These are phyloP conservation scores for Friedmanniomyces simplex DNA, from an alignment of 495 filamentous ascomycete genomes.

Conservation along the genomic window DNA sequence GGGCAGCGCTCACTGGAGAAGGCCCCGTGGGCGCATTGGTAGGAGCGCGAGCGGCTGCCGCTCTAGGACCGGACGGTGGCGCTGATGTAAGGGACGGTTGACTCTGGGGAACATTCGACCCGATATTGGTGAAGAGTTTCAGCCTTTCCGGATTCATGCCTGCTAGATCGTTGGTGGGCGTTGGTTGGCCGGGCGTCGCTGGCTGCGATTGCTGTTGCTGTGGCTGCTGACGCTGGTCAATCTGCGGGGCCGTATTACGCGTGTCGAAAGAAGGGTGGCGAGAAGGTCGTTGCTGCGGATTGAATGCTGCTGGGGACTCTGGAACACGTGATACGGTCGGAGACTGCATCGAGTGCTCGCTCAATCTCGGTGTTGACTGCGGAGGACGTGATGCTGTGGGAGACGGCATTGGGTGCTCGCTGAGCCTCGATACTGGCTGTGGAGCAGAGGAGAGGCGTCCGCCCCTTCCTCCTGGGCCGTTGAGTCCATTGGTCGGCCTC, in stretches of 20 bases:
- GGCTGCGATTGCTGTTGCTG: not conserved
- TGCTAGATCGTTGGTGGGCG: constrained; percentile 13
- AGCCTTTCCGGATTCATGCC: constrained; percentile 5
- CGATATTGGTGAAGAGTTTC: not conserved
- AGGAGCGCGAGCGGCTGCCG: not conserved
- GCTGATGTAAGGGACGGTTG: not conserved
- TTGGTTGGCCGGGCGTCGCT: constrained; percentile 17
- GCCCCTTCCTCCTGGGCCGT: constrained; percentile 30
- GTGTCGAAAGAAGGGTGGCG: not conserved
- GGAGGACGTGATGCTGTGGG: not conserved
- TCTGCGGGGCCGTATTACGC: constrained; percentile 4
- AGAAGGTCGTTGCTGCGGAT: constrained; percentile 5
- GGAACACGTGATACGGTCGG: not conserved
- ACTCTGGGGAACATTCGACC: not conserved
- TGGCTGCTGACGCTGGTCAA: constrained; percentile 7
- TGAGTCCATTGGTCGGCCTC: constrained; percentile 38
- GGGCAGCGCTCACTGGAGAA: not conserved
- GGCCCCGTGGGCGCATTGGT: constrained; percentile 10
- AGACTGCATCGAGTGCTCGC: constrained; percentile 6
- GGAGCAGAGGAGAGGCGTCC: constrained; percentile 30
- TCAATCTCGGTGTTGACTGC: constrained; percentile 17
- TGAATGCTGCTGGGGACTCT: constrained; percentile 7
- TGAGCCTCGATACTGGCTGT: constrained; percentile 17
- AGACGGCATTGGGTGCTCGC: not conserved
- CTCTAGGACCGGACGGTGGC: constrained; percentile 18